These are phyloP conservation scores for Exophiala oligosperma DNA, from an alignment of 2,329 filamentous ascomycete genomes.

Conservation along the genomic window DNA sequence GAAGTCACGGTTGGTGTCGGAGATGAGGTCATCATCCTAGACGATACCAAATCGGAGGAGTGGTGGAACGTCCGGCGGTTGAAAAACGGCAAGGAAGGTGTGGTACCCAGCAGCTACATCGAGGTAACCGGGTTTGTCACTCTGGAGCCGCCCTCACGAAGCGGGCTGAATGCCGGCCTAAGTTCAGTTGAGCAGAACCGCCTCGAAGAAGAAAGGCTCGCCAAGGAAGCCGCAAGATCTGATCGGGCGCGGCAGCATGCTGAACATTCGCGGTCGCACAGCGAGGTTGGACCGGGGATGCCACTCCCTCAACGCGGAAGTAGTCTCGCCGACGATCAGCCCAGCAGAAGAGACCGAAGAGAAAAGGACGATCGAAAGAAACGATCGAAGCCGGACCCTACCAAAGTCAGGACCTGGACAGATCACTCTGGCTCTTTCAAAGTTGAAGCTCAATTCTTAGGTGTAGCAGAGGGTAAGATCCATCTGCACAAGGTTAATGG, in stretches of 20 bases:
- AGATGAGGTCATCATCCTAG: conserved; percentile 87
- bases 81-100: conserved; percentile 91
- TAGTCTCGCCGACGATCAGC: conserved; percentile 69
- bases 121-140: conserved; percentile 73
- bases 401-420: conserved; percentile 88
- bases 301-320: conserved; percentile 75
- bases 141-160: conserved; percentile 50
- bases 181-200: conserved; percentile 76
- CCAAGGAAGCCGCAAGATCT: conserved; percentile 73
- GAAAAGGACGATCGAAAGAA: conserved; percentile 55
- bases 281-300: conserved; percentile 75
- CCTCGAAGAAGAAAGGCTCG: conserved; percentile 78
- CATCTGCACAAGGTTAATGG: conserved; percentile 97
- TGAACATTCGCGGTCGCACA: conserved; percentile 37
- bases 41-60: conserved; percentile 90
- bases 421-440: conserved; percentile 95
- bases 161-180: conserved; percentile 59
- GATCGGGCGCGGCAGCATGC: conserved; percentile 56
- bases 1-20: conserved; percentile 89
- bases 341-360: conserved; percentile 70
- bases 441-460: conserved; percentile 94
- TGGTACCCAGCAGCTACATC: conserved; percentile 95
- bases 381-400: conserved; percentile 71
- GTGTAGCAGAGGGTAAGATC: conserved; percentile 91
- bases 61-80: conserved; percentile 96